Evolutionary conservation across 495 filamentous ascomycete genomes (phyloP).

Genomic region (Neurospora tetraspora): DNA sequence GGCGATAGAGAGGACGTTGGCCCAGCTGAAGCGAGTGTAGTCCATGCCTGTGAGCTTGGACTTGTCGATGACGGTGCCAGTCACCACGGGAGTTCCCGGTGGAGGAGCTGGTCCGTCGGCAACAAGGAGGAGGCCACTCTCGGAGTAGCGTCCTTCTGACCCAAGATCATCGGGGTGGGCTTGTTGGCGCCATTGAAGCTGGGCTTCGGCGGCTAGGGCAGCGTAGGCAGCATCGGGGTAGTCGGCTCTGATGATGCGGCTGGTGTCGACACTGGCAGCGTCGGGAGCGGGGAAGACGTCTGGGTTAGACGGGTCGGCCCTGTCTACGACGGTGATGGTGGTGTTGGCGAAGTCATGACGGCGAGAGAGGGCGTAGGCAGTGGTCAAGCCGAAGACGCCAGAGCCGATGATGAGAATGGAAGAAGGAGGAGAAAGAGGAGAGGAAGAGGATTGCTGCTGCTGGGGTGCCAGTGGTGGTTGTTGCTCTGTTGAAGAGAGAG

Average conservation of each 20-base stretch:
- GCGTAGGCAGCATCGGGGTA: conserved; percentile 68
- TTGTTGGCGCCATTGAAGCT: conserved; percentile 58
- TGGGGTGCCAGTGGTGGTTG: neutral
- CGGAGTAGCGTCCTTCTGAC: conserved; percentile 57
- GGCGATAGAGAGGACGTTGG: conserved; percentile 45
- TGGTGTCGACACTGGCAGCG: conserved; percentile 63
- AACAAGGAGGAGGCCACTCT: conserved; percentile 65
- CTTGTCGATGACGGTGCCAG: conserved; percentile 21
- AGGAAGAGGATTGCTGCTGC: conserved; percentile 3
- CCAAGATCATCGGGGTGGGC: conserved; percentile 42
- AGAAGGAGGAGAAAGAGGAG: conserved; percentile 20
- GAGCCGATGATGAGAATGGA: conserved; percentile 68
- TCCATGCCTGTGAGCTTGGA: conserved; percentile 39
- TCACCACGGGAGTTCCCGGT: neutral
- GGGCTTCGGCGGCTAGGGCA: conserved; percentile 55
- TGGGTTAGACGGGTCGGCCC: conserved; percentile 35
- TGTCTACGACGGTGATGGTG: conserved; percentile 59
- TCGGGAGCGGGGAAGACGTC: conserved; percentile 55
- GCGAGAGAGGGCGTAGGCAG: conserved; percentile 50
- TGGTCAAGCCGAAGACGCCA: conserved; percentile 68
- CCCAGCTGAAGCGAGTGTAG: conserved; percentile 58
- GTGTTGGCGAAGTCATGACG: conserved; percentile 44
- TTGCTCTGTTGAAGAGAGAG: neutral
- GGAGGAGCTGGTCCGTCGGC: conserved; percentile 28
- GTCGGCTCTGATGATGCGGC: conserved; percentile 73